Evolutionary conservation across 257 asterid species (phyloP).

Genomic region (Fraxinus quadrangulata): DNA sequence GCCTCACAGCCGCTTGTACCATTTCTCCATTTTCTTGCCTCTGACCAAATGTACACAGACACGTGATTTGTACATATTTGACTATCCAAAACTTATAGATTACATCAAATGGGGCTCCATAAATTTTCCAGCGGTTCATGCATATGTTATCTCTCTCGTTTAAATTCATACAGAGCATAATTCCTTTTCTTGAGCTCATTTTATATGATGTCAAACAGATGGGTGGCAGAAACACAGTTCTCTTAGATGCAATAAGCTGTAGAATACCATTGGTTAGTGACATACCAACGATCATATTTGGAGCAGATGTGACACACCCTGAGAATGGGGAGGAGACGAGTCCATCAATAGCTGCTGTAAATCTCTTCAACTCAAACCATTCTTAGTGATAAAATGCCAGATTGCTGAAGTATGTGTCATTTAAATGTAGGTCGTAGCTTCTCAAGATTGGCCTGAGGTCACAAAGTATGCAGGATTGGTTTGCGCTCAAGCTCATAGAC

Average conservation of each 20-base stretch:
- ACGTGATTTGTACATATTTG: too few relatives aligned
- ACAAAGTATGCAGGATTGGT: constrained; percentile 97
- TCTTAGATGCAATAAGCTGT: constrained; percentile 88
- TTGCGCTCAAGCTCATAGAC: constrained; percentile 99
- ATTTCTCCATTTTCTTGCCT: too few relatives aligned
- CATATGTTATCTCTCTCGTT: not conserved
- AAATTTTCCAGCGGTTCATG: not conserved
- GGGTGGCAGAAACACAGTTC: constrained; percentile 95
- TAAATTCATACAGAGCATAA: not conserved
- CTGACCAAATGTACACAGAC: too few relatives aligned
- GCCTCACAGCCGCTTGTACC: too few relatives aligned
- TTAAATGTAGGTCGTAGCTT: constrained; percentile 91
- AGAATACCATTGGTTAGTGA: constrained; percentile 94
- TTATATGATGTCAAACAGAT: constrained; percentile 49
- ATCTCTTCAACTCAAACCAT: constrained; percentile 17
- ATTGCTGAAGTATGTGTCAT: constrained; percentile 18
- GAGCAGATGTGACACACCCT: constrained; percentile 98
- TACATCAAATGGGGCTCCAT: not conserved
- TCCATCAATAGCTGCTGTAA: constrained; percentile 98
- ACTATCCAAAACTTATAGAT: too few relatives aligned
- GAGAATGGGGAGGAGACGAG: constrained; percentile 99
- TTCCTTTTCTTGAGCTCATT: not conserved
- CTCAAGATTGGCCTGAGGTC: constrained; percentile 99
- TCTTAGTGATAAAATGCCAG: not conserved
- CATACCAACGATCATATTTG: constrained; percentile 95